These are phyloP conservation scores for Chytridium lagenaria DNA, from an alignment of 371 early-diverging fungal species.

Conservation along the genomic window DNA sequence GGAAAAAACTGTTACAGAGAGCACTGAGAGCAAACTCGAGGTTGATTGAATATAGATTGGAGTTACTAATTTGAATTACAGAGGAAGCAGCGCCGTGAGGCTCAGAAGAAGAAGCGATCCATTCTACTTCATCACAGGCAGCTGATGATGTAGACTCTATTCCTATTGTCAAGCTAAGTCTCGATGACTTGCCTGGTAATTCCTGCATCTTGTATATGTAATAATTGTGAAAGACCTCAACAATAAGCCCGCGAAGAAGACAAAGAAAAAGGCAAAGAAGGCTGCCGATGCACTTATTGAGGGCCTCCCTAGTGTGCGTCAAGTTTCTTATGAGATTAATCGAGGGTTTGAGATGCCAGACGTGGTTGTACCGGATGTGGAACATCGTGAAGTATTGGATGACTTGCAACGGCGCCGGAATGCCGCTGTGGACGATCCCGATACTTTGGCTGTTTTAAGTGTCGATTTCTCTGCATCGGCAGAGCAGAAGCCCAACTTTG, in stretches of 20 bases:
- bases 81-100: slow-evolving; percentile 29
- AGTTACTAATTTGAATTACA: background rate
- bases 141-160: slow-evolving; percentile 80
- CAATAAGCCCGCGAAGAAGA: slow-evolving; percentile 37
- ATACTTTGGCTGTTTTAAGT: slow-evolving; percentile 42
- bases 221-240: background rate
- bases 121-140: slow-evolving; percentile 67
- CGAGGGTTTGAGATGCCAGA: slow-evolving; percentile 45
- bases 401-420: slow-evolving; percentile 15
- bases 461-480: slow-evolving; percentile 40
- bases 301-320: slow-evolving; percentile 50
- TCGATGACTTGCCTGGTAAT: slow-evolving; percentile 62
- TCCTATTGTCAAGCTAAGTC: slow-evolving; percentile 76
- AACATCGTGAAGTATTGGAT: background rate
- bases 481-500: slow-evolving; percentile 18
- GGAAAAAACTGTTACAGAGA: background rate
- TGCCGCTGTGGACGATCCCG: slow-evolving; percentile 32
- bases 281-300: slow-evolving; percentile 31
- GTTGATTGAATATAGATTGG: background rate
- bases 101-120: slow-evolving; percentile 73
- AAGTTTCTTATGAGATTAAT: slow-evolving; percentile 43
- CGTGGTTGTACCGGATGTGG: slow-evolving; percentile 15
- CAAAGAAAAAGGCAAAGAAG: slow-evolving; percentile 50
- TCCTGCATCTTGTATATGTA: background rate
- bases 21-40: background rate